Conservation (phyloP, 2,329 filamentous ascomycete genomes). For the Fusarium torreyae region DNA sequence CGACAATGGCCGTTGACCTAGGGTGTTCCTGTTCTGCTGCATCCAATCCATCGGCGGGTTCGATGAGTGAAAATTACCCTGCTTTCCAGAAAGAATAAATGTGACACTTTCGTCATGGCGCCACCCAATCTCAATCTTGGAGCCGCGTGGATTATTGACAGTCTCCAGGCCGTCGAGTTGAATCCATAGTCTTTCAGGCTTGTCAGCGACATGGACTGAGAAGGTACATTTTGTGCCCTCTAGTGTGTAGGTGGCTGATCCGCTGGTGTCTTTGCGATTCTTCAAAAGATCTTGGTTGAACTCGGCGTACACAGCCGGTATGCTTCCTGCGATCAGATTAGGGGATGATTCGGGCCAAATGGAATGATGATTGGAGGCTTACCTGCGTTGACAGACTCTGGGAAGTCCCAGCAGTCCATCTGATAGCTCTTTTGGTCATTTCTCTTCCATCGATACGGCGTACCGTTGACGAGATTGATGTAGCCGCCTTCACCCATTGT, state of each 20-base stretch:
- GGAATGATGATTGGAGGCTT: neutral
- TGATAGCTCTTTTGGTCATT: slow-evolving; percentile 15
- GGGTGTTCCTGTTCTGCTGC: slow-evolving; percentile 8
- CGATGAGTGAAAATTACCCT: neutral
- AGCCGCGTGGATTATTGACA: slow-evolving; percentile 1
- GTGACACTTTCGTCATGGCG: slow-evolving; percentile 19
- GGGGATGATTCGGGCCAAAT: accelerated
- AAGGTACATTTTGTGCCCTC: slow-evolving; percentile 18
- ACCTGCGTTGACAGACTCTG: slow-evolving; percentile 18
- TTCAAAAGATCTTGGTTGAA: slow-evolving; percentile 9
- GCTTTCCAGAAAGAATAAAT: slow-evolving; percentile 8
- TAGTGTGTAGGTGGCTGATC: neutral
- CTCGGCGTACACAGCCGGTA: slow-evolving; percentile 1
- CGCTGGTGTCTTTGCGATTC: slow-evolving; percentile 8
- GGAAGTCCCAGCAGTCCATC: slow-evolving; percentile 19
- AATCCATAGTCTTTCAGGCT: slow-evolving; percentile 14
- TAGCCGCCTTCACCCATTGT: slow-evolving; percentile 20
- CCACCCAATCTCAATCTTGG: slow-evolving; percentile 20
- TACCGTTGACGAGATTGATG: slow-evolving; percentile 15
- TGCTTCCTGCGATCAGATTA: neutral
- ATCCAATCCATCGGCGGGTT: slow-evolving; percentile 24
- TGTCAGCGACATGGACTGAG: slow-evolving; percentile 20
- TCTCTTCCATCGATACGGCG: slow-evolving; percentile 28
- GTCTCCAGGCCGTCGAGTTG: slow-evolving; percentile 3
- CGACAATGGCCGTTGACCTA: slow-evolving; percentile 7